Evolutionary conservation across 1,284 basidiomycete genomes (phyloP).

Genomic region (Veloporphyrellus conicus): DNA sequence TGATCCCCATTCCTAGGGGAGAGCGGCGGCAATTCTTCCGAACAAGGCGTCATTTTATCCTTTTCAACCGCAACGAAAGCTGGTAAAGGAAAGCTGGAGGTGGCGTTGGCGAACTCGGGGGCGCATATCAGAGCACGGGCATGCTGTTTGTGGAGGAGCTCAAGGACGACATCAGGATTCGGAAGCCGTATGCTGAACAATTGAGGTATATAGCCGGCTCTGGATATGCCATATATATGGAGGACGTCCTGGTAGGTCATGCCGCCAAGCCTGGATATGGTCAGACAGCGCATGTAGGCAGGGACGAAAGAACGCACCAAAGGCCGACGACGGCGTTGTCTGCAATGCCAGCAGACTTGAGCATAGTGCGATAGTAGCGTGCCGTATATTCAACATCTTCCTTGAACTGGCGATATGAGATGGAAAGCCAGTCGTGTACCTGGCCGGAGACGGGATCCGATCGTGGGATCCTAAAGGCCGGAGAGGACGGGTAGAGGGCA

Average conservation of each 20-base stretch:
- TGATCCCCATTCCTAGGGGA: slow-evolving; percentile 42
- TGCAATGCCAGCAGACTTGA: slow-evolving; percentile 43
- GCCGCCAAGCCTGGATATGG: slow-evolving; percentile 53
- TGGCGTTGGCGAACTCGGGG: slow-evolving; percentile 38
- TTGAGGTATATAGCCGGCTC: slow-evolving; percentile 70
- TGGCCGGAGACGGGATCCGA: slow-evolving; percentile 34
- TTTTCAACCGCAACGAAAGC: slow-evolving; percentile 43
- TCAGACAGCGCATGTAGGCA: slow-evolving; percentile 5
- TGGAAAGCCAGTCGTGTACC: slow-evolving; percentile 44
- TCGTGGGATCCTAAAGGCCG: slow-evolving; percentile 50
- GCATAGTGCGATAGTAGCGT: slow-evolving; percentile 48
- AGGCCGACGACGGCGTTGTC: slow-evolving; percentile 59
- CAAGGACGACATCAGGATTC: slow-evolving; percentile 61
- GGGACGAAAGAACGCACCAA: slow-evolving; percentile 44
- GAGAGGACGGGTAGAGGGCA: slow-evolving; percentile 38
- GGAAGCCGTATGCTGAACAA: slow-evolving; percentile 68
- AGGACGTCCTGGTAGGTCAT: slow-evolving; percentile 63
- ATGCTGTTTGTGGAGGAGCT: slow-evolving; percentile 54
- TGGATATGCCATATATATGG: slow-evolving; percentile 65
- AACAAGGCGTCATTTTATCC: slow-evolving; percentile 35
- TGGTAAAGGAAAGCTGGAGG: slow-evolving; percentile 44
- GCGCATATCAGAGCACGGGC: slow-evolving; percentile 63
- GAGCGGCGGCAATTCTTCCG: slow-evolving; percentile 44
- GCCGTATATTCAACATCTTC: slow-evolving; percentile 53
- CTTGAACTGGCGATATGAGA: slow-evolving; percentile 53